Evolutionary conservation across 208 protist species (phyloP).

Genomic region (Leishmania tarentolae): DNA sequence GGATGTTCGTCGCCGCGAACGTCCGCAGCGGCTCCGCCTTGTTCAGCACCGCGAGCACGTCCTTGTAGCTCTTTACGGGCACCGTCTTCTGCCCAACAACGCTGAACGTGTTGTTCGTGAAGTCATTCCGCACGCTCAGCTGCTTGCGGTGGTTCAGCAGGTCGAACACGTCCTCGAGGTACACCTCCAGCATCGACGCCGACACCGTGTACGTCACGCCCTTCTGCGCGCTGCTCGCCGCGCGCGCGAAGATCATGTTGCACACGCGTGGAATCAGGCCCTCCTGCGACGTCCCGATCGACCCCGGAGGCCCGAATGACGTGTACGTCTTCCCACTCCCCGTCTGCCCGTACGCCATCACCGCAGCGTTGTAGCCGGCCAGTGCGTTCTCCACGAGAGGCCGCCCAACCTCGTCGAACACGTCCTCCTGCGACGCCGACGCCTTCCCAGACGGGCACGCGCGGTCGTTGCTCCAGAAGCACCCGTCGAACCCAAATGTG

Average conservation of each 20-base stretch:
- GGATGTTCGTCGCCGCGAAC: constrained; percentile 50
- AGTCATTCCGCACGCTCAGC: constrained; percentile 90
- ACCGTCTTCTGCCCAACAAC: constrained; percentile 36
- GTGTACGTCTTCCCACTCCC: constrained; percentile 92
- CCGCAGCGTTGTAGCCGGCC: constrained; percentile 80
- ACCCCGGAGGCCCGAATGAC: constrained; percentile 66
- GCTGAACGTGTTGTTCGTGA: constrained; percentile 87
- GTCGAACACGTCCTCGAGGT: constrained; percentile 88
- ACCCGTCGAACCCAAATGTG: constrained; percentile 93
- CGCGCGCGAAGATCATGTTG: constrained; percentile 61
- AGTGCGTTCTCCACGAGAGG: constrained; percentile 91
- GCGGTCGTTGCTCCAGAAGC: constrained; percentile 90
- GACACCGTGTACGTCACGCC: constrained; percentile 74
- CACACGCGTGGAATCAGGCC: constrained; percentile 86
- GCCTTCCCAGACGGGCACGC: constrained; percentile 44
- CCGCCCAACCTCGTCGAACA: constrained; percentile 90
- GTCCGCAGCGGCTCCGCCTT: constrained; percentile 33
- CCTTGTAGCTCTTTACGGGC: not conserved
- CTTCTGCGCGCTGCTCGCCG: constrained; percentile 83
- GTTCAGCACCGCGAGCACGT: constrained; percentile 72
- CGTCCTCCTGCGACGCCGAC: constrained; percentile 71
- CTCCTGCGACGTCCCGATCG: constrained; percentile 54
- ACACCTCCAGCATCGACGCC: constrained; percentile 85
- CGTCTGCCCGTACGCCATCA: constrained; percentile 94
- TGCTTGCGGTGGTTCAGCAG: constrained; percentile 70